Base-by-base conservation (phyloP, 257 asterid species). In the Verbascum thapsus region DNA sequence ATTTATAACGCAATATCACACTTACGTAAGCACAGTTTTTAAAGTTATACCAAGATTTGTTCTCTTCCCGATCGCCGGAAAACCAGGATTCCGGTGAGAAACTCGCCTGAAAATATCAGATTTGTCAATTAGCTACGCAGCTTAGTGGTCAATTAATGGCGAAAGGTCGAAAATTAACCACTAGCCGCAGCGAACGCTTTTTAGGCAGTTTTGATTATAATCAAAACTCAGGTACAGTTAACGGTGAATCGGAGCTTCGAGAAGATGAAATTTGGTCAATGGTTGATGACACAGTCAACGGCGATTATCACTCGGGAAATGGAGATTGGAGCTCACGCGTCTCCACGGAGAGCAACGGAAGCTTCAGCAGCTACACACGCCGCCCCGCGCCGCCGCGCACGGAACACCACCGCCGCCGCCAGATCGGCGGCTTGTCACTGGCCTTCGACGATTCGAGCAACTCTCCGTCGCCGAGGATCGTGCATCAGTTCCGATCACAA, bases 231-330 rank as follows among this genome's bases (percentile, higher is more conserved):
- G 85, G 58, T 62, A 58, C 74, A 38, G 53, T 26, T 6, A 61
- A 61, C 73, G 82, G 62, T 4, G 63, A 66, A 10, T 49, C 88
- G 59, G 97, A 89, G 70, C 75, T 89, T 1, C 66, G 71, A 5
- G 97, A 89, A 38, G 91, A 86, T 35, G 97, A 89, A 32, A 83
- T 89, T 0, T 89, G 95, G 97, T 74, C 87, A 13, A 74, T 71
- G 66, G 72, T 76, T 6, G 94, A 83, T 7, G 81, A 72, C 49
- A 57, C 74, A 45, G 76, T 52, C 69, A 55, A 57, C 78, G 80
- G 71, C 1, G 78, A 70, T 4, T 68, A 57, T 49, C 66, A 58
- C 55, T 52, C 68, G 0, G 37, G 17, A 1, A 61, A 41, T 8
- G 68, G 76, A 7, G 95, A 67, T 51, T 86, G 90, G 94, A 57